Base-by-base conservation (phyloP, 2,329 filamentous ascomycete genomes). In the Pseudocercospora cruenta region DNA sequence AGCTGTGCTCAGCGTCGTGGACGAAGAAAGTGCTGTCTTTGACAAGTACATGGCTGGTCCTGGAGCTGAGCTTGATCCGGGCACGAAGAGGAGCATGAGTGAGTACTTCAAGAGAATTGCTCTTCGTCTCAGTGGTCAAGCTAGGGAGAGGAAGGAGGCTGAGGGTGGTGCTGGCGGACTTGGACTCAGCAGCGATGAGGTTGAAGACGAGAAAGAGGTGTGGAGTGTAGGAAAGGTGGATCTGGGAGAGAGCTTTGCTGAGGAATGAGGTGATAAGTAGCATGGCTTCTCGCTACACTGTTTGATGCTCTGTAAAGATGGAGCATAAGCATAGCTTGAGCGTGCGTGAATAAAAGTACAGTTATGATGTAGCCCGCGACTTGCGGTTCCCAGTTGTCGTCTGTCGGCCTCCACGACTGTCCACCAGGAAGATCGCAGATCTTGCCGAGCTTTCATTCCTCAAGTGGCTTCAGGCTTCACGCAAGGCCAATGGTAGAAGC, bases 51-150 rank as follows among this genome's bases (percentile, higher is more conserved):
- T 97, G 82, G 84, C 87, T 9, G 61, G 57, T 16, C n/a, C 55
- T 24, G 88, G 89, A 0, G 84, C 89, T 1, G 87, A 86, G 5
- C 80, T 97, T 66, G 84, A 89, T 8, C 80, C 91, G 0, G 90
- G 87, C 47, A 88, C 88, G 19, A 95, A 96, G 85, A 87, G 94
- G 72, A 93, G 90, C 78, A 97, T 99, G 91, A 87, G 90, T 66
- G 95, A 99, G 78, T 99, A 99, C 82, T 98, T 98, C 82, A 97
- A 97, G 85, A 86, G 95, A 49, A 92, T 99, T 70, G 93, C 93
- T 1, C 79, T 94, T 74, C 87, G 94, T 72, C 81, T 98, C 21
- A 94, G 91, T n/a, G 87, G 84, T 19, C 95, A 98, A 78, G 93
- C 92, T 1, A 87, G 93, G 68, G 95, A 99, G 82, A 87, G 95